These are phyloP conservation scores for Ocimum tenuiflorum DNA, from an alignment of 257 asterid species.

Conservation along the genomic window DNA sequence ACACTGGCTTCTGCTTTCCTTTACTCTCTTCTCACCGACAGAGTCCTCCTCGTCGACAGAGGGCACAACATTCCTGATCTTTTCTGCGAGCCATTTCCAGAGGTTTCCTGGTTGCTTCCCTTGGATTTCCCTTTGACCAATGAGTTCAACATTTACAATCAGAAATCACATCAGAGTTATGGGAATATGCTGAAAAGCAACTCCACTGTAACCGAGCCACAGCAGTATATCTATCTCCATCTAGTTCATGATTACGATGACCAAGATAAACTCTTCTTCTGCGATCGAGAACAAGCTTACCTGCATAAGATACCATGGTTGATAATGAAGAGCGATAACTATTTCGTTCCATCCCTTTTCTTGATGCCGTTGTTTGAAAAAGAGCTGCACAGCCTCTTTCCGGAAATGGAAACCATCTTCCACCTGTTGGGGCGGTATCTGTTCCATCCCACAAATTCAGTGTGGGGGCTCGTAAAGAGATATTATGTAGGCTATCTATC, in stretches of 20 bases:
- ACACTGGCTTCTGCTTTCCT: conserved; percentile 67
- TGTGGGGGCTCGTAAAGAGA: conserved; percentile 61
- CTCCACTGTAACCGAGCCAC: conserved; percentile 11
- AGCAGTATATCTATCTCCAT: conserved; percentile 50
- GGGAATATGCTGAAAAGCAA: conserved; percentile 48
- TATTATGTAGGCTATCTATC: conserved; percentile 56
- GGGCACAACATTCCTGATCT: conserved; percentile 53
- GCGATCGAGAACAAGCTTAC: conserved; percentile 46
- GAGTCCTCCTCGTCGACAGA: conserved; percentile 67
- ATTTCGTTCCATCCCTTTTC: conserved; percentile 65
- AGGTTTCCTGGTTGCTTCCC: conserved; percentile 69
- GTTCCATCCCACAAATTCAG: conserved; percentile 64
- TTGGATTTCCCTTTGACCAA: conserved; percentile 44
- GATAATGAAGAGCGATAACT: conserved; percentile 49
- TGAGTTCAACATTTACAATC: conserved; percentile 30
- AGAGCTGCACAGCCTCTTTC: conserved; percentile 53
- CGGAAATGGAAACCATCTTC: conserved; percentile 56
- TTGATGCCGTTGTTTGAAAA: conserved; percentile 50
- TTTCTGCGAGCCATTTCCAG: conserved; percentile 86
- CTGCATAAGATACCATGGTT: conserved; percentile 50
- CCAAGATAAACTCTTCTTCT: conserved; percentile 56
- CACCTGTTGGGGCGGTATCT: conserved; percentile 59
- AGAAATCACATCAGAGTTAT: conserved; percentile 41
- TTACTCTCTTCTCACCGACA: conserved; percentile 67
- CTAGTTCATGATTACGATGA: conserved; percentile 56